A percentile compares a stretch with the other conserved stretches of the same genome.
Evolutionary conservation across 2,329 filamentous ascomycete genomes (phyloP).

Genomic region (Sporothrix mexicana): DNA sequence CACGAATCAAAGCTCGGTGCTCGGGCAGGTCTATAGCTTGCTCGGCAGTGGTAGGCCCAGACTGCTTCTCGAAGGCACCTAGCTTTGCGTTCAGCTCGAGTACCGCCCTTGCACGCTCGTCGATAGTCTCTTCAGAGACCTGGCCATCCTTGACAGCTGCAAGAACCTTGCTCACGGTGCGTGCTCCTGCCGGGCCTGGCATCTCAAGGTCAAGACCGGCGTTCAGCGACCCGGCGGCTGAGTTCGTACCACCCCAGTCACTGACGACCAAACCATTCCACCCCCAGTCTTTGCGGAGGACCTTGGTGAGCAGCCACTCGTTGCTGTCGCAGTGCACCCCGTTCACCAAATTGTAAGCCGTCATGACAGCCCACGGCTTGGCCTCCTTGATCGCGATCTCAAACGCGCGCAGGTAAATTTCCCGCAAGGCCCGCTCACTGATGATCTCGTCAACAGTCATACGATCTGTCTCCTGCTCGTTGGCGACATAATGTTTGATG

Average conservation of each 20-base stretch:
- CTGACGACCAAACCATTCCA: constrained; percentile 65
- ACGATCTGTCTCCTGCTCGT: constrained; percentile 73
- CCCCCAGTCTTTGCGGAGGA: constrained; percentile 65
- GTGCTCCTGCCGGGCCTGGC: constrained; percentile 53
- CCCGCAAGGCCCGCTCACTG: constrained; percentile 68
- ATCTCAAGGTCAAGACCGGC: constrained; percentile 65
- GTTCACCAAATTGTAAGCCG: constrained; percentile 70
- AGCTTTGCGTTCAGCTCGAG: constrained; percentile 2
- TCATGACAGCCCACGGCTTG: constrained; percentile 72
- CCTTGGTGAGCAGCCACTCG: constrained; percentile 58
- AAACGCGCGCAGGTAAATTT: constrained; percentile 74
- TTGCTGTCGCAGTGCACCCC: constrained; percentile 66
- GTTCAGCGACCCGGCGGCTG: constrained; percentile 58
- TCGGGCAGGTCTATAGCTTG: constrained; percentile 43
- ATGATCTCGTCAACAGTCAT: constrained; percentile 69
- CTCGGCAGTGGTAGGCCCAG: not conserved
- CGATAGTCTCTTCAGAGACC: not conserved
- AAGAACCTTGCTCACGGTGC: not conserved
- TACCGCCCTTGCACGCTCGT: not conserved
- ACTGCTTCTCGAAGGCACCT: not conserved
- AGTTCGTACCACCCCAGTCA: constrained; percentile 65
- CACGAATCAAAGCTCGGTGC: constrained; percentile 64
- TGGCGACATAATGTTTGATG: too few species aligned
- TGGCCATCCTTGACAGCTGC: not conserved
- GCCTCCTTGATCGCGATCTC: constrained; percentile 70